A percentile compares a stretch with the other conserved stretches of the same genome.
Conservation (phyloP, 345 rosid species). For the Gossypium turneri region DNA sequence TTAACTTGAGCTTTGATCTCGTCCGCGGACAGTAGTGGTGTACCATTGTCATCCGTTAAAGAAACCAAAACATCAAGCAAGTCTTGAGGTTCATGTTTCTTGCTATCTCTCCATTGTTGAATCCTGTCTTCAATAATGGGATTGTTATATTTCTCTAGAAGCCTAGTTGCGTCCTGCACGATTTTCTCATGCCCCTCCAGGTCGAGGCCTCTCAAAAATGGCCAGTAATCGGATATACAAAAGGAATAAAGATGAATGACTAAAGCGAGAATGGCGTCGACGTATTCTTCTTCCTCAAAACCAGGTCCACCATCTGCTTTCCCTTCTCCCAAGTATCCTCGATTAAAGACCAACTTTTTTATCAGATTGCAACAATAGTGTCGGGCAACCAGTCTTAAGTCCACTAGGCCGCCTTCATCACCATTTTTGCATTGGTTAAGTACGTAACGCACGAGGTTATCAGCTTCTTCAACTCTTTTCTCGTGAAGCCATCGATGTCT, state of each 20-base stretch:
- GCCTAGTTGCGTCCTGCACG: neutral
- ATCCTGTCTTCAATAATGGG: constrained; percentile 39
- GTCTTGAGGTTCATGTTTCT: constrained; percentile 20
- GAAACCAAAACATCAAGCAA: constrained; percentile 24
- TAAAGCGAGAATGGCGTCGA: neutral
- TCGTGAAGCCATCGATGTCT: neutral
- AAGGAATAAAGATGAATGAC: neutral
- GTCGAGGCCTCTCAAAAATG: neutral
- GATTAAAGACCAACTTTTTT: neutral
- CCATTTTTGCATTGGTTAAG: neutral
- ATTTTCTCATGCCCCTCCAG: neutral
- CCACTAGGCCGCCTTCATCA: neutral
- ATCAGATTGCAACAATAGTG: neutral
- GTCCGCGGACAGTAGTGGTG: constrained; percentile 3
- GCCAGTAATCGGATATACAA: neutral
- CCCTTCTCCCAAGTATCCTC: neutral
- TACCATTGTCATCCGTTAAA: constrained; percentile 14
- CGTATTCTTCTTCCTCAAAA: neutral
- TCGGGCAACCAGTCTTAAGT: neutral
- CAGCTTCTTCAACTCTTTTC: neutral
- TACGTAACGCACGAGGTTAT: neutral
- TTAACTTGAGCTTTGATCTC: constrained; percentile 26
- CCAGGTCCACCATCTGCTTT: neutral
- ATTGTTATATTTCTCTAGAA: constrained; percentile 21
- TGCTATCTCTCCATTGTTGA: constrained; percentile 16